A percentile compares a stretch with the other conserved stretches of the same genome.
Evolutionary conservation across 2,329 filamentous ascomycete species (phyloP).

Genomic region (Immersiporthe knoxdaviesiana): DNA sequence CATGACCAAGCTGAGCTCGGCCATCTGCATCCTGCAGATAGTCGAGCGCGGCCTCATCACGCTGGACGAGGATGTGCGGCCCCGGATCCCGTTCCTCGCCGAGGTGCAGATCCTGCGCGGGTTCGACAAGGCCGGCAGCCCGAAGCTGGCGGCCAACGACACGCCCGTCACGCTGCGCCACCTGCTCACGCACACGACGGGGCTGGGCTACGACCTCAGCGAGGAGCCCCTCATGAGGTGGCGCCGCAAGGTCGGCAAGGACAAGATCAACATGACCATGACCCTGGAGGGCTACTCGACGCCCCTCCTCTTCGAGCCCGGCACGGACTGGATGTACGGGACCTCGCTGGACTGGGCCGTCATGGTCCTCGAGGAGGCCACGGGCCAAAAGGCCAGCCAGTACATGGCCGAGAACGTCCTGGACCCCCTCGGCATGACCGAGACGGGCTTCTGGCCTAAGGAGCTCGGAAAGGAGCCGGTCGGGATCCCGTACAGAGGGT

Average conservation of each 20-base stretch:
- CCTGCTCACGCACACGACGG: conserved; percentile 52
- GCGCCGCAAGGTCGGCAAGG: conserved; percentile 18
- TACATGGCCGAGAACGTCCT: conserved; percentile 35
- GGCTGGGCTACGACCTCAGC: conserved; percentile 46
- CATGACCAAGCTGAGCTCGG: conserved; percentile 49
- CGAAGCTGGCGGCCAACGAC: conserved; percentile 36
- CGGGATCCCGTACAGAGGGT: conserved; percentile 15
- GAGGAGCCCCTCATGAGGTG: conserved; percentile 29
- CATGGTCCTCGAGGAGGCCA: conserved; percentile 33
- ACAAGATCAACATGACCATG: conserved; percentile 17
- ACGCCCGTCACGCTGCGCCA: conserved; percentile 49
- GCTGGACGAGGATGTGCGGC: conserved; percentile 44
- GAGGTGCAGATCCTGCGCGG: conserved; percentile 47
- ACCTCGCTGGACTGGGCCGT: conserved; percentile 39
- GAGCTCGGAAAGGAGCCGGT: conserved; percentile 4
- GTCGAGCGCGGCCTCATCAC: conserved; percentile 41
- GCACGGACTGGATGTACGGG: conserved; percentile 38
- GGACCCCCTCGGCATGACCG: conserved; percentile 29
- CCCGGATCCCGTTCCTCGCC: conserved; percentile 48
- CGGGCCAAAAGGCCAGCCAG: conserved; percentile 32
- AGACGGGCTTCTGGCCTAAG: conserved; percentile 35
- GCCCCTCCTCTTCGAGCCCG: conserved; percentile 39
- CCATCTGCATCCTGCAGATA: conserved; percentile 44
- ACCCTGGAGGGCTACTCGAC: conserved; percentile 33
- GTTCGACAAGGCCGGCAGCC: conserved; percentile 41